Evolutionary conservation across 257 asterid genomes (phyloP).

Genomic region (Forsythia viridissima): DNA sequence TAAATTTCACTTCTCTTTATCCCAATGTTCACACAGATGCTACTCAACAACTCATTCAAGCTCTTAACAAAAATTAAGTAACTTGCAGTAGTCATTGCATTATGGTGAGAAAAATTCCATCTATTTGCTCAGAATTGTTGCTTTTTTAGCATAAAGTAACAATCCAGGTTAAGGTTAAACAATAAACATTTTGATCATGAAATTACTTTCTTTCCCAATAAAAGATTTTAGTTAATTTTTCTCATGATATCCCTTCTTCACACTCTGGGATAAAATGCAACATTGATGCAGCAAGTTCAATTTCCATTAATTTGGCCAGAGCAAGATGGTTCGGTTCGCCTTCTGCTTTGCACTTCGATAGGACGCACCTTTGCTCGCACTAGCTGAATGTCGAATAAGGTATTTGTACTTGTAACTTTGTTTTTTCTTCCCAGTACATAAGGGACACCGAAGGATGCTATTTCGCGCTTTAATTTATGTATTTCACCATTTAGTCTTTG

Average conservation of each 20-base stretch:
- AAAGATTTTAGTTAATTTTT: neutral
- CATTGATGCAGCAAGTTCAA: constrained; percentile 33
- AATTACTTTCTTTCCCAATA: neutral
- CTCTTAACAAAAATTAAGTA: constrained; percentile 39
- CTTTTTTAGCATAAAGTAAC: neutral
- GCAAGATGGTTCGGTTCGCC: constrained; percentile 88
- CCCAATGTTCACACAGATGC: constrained; percentile 57
- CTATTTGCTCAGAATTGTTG: neutral
- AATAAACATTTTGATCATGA: neutral
- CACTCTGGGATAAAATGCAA: neutral
- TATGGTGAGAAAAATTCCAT: neutral
- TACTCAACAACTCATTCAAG: constrained; percentile 43
- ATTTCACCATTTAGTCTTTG: constrained; percentile 60
- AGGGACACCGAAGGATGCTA: constrained; percentile 82
- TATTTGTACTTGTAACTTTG: constrained; percentile 86
- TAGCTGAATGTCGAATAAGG: constrained; percentile 79
- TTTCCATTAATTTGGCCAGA: constrained; percentile 53
- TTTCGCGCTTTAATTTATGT: constrained; percentile 78
- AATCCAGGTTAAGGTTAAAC: neutral
- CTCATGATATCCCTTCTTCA: neutral
- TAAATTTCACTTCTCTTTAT: constrained; percentile 43
- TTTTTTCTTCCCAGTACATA: constrained; percentile 94
- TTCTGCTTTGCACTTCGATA: constrained; percentile 62
- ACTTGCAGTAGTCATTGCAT: neutral
- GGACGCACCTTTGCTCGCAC: constrained; percentile 73